A percentile compares a stretch with the other conserved stretches of the same genome.
Conservation (phyloP, 106 monocot genomes). For the Narthecium ossifragum region DNA sequence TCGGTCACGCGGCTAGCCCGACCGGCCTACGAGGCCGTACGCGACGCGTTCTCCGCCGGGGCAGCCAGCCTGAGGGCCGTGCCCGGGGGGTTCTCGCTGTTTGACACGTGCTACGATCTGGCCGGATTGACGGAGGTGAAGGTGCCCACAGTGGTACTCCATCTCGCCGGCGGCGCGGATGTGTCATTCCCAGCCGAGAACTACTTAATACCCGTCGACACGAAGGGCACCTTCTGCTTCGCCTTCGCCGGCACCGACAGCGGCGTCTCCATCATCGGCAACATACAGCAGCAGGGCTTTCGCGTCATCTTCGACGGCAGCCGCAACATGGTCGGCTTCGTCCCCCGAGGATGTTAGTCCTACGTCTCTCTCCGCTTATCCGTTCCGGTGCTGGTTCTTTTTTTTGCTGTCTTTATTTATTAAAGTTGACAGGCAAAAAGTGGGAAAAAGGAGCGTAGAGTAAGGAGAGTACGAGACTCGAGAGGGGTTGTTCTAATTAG, state of each 20-base stretch:
- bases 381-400: too few species aligned
- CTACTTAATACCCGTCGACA: conserved; percentile 72
- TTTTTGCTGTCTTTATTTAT: too few species aligned
- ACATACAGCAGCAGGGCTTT: conserved; percentile 82
- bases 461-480: too few species aligned
- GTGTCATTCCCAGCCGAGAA: conserved; percentile 69
- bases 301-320: conserved; percentile 50
- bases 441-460: too few species aligned
- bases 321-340: conserved; percentile 22
- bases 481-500: too few species aligned
- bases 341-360: conserved; percentile 20
- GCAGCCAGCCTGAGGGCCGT: conserved; percentile 36
- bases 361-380: too few species aligned
- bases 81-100: conserved; percentile 55
- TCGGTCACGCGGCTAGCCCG: conserved; percentile 68
- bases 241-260: conserved; percentile 68
- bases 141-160: conserved; percentile 69
- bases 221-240: conserved; percentile 67
- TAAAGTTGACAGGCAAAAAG: too few species aligned
- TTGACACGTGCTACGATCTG: conserved; percentile 82
- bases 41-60: conserved; percentile 61
- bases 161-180: conserved; percentile 38
- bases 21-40: conserved; percentile 49
- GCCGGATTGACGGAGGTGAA: conserved; percentile 55
- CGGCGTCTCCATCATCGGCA: conserved; percentile 66